phyloP scores from a whole-genome alignment of 192 early-diverging fungal genomes.

The Gryganskiella cystojenkinii region DNA sequence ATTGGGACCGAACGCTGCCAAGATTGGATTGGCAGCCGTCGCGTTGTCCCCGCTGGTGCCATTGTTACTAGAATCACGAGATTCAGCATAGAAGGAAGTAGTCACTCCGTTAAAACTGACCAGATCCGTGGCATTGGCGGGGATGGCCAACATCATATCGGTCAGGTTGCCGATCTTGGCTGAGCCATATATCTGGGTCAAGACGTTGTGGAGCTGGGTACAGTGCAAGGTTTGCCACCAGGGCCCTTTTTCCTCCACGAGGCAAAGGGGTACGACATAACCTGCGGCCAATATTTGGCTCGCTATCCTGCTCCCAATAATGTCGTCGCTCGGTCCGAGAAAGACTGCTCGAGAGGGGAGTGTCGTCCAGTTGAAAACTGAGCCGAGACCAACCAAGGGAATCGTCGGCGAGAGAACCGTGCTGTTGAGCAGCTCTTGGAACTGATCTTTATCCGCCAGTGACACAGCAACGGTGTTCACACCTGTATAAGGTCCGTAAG shows the following conservation, averaged over 20 bases:
- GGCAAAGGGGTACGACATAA: slow-evolving; percentile 26
- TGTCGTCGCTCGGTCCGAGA: slow-evolving; percentile 24
- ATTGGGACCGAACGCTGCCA: slow-evolving; percentile 11
- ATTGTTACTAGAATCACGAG: not conserved
- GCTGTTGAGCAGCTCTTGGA: slow-evolving; percentile 14
- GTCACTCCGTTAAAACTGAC: not conserved
- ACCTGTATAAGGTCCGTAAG: slow-evolving; percentile 14
- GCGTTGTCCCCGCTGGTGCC: not conserved
- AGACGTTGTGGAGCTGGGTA: slow-evolving; percentile 15
- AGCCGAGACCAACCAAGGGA: slow-evolving; percentile 29
- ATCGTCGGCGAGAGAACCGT: not conserved
- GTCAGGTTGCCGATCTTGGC: slow-evolving; percentile 18
- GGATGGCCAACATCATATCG: slow-evolving; percentile 27
- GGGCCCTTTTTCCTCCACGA: slow-evolving; percentile 39
- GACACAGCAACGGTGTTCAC: slow-evolving; percentile 33
- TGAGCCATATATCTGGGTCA: slow-evolving; percentile 19
- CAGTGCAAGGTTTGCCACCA: slow-evolving; percentile 39
- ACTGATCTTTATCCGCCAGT: slow-evolving; percentile 25
- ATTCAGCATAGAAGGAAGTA: not conserved
- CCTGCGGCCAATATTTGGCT: slow-evolving; percentile 30
- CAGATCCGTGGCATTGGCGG: slow-evolving; percentile 18
- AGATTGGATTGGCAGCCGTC: slow-evolving; percentile 5
- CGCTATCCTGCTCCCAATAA: slow-evolving; percentile 13
- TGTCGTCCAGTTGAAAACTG: slow-evolving; percentile 12
- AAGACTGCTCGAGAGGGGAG: slow-evolving; percentile 19